Evolutionary conservation across 75 land plant genomes (phyloP).

Genomic region (Pinus albicaulis): DNA sequence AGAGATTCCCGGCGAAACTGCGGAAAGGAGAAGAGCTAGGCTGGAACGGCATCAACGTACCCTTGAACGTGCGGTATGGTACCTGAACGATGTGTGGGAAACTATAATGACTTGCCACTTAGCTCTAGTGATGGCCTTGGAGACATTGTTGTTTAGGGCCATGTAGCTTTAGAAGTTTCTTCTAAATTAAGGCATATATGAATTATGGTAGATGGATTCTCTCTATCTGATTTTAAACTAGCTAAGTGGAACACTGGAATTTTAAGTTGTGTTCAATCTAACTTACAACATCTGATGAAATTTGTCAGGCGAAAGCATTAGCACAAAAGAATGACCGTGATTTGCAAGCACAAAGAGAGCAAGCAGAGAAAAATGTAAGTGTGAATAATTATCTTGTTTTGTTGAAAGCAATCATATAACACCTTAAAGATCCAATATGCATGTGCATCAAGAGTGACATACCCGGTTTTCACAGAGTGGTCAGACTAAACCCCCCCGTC

Average conservation of each 20-base stretch:
- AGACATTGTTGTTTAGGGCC: background rate
- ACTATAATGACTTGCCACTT: background rate
- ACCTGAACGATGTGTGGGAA: background rate
- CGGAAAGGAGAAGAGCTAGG: conserved; percentile 81
- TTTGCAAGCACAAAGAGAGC: conserved; percentile 77
- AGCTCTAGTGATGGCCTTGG: background rate
- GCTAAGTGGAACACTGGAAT: no score
- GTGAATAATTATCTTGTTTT: background rate
- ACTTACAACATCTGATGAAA: no score
- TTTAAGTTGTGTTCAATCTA: background rate
- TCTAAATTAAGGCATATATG: background rate
- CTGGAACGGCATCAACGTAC: conserved; percentile 67
- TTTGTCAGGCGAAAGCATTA: conserved; percentile 74
- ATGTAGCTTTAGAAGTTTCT: background rate
- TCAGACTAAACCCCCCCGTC: no score
- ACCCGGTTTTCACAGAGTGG: no score
- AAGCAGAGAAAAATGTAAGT: conserved; percentile 90
- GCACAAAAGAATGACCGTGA: conserved; percentile 96
- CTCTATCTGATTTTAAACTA: no score
- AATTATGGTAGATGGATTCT: no score
- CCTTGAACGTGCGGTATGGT: conserved; percentile 64
- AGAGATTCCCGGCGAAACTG: conserved; percentile 81
- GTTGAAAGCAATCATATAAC: no score
- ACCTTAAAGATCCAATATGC: no score
- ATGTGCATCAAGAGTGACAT: no score